These are phyloP conservation scores for Datisca glomerata DNA, from an alignment of 306 rosid genomes.

Conservation along the genomic window DNA sequence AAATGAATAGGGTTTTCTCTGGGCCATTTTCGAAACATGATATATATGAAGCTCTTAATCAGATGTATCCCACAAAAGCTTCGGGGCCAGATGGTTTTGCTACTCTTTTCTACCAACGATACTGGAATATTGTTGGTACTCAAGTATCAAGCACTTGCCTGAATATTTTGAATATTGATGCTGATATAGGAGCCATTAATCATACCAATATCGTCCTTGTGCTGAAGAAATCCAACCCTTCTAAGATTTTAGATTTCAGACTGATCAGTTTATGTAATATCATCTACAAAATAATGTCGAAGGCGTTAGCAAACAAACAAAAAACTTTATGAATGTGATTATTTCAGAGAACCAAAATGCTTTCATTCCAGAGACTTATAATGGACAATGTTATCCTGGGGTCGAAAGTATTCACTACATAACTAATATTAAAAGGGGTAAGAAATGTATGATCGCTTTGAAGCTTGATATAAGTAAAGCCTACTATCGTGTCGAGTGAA, in stretches of 20 bases:
- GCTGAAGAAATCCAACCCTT: not conserved
- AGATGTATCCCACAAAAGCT: not conserved
- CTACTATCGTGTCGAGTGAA: not conserved
- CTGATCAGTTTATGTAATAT: no score
- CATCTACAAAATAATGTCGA: not conserved
- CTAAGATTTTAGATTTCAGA: not conserved
- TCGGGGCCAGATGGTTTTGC: not conserved
- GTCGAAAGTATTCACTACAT: no score
- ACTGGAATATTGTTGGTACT: not conserved
- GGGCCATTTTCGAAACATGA: not conserved
- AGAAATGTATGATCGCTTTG: not conserved
- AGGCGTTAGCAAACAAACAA: not conserved
- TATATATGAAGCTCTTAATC: not conserved
- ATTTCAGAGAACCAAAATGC: no score
- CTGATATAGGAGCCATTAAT: not conserved
- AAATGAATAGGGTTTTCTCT: not conserved
- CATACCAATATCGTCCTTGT: no score
- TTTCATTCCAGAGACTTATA: not conserved
- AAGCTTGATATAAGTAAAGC: not conserved
- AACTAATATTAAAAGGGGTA: not conserved
- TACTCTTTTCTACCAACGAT: not conserved
- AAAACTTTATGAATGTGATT: not conserved
- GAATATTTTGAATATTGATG: not conserved
- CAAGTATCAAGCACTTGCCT: not conserved
- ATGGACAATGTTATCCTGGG: no score